A percentile compares a stretch with the other conserved stretches of the same genome.
Evolutionary conservation across 108 stramenopile genomes (phyloP).

Genomic region (Cyclotella kingstonii): DNA sequence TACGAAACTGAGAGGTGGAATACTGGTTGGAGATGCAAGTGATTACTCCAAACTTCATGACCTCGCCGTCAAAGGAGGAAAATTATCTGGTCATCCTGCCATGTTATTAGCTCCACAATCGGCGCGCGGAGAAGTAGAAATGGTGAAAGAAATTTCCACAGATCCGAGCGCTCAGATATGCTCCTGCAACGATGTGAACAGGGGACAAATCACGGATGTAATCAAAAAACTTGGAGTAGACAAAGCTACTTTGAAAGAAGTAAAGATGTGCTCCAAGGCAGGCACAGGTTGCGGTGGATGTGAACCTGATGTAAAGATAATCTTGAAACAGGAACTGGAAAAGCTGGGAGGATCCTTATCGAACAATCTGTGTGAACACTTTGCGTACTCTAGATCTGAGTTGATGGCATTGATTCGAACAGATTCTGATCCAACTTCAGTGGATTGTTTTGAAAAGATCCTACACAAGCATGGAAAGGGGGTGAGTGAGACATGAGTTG

Average conservation of each 20-base stretch:
- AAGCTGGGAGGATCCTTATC: slow-evolving; percentile 78
- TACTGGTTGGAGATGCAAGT: slow-evolving; percentile 89
- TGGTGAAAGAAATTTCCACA: slow-evolving; percentile 43
- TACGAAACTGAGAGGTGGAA: slow-evolving; percentile 85
- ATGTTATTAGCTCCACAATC: slow-evolving; percentile 70
- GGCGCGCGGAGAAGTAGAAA: slow-evolving; percentile 54
- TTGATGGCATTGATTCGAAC: slow-evolving; percentile 82
- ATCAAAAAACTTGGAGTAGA: slow-evolving; percentile 82
- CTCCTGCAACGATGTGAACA: slow-evolving; percentile 91
- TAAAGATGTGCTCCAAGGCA: slow-evolving; percentile 85
- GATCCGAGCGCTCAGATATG: slow-evolving; percentile 86
- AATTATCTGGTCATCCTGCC: slow-evolving; percentile 69
- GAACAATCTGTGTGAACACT: slow-evolving; percentile 90
- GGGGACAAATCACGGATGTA: slow-evolving; percentile 61
- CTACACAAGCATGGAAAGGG: slow-evolving; percentile 80
- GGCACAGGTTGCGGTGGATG: slow-evolving; percentile 94
- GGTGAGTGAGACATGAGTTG: slow-evolving; percentile 17
- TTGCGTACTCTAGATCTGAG: slow-evolving; percentile 82
- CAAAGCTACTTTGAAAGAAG: slow-evolving; percentile 61
- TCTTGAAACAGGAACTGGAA: slow-evolving; percentile 75
- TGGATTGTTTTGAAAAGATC: slow-evolving; percentile 86
- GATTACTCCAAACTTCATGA: slow-evolving; percentile 85
- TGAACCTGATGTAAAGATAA: slow-evolving; percentile 82
- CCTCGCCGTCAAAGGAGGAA: slow-evolving; percentile 66
- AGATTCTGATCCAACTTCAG: slow-evolving; percentile 58